These are phyloP conservation scores for Cadophora luteo-olivacea DNA, from an alignment of 2,329 filamentous ascomycete species.

Conservation along the genomic window DNA sequence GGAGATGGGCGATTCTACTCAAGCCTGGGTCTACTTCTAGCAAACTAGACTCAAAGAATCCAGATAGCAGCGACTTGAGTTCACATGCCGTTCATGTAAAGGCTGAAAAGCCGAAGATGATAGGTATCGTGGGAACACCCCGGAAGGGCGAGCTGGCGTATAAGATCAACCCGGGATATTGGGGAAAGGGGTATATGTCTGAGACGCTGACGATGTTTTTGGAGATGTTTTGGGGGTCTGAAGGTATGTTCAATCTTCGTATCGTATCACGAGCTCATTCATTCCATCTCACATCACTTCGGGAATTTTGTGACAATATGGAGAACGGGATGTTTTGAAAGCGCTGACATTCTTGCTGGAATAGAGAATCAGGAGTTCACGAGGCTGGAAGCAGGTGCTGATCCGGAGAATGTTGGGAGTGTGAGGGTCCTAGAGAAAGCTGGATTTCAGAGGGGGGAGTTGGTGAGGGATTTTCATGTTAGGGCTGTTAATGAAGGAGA, in stretches of 20 bases:
- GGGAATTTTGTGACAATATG: neutral
- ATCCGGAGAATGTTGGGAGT: neutral
- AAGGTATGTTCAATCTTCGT: too few relatives aligned
- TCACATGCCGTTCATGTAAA: neutral
- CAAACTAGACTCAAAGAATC: too few relatives aligned
- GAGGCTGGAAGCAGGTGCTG: neutral
- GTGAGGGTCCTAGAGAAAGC: neutral
- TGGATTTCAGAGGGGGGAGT: neutral
- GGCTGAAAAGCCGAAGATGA: neutral
- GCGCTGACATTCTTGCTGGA: neutral
- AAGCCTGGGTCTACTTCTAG: neutral
- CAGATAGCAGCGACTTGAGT: neutral
- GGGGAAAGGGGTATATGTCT: neutral
- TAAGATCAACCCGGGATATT: neutral
- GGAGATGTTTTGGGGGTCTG: neutral
- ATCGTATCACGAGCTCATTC: too few relatives aligned
- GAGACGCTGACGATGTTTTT: neutral
- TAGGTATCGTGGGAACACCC: neutral
- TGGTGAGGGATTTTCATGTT: neutral
- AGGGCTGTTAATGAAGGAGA: neutral
- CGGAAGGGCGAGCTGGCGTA: neutral
- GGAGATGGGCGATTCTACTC: neutral
- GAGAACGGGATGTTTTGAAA: neutral
- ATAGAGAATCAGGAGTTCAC: neutral
- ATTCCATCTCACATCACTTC: too few relatives aligned